A percentile compares a stretch with the other conserved stretches of the same genome.
These are phyloP conservation scores for Tetrahymena borealis DNA, from an alignment of 73 alveolate species.

Conservation along the genomic window DNA sequence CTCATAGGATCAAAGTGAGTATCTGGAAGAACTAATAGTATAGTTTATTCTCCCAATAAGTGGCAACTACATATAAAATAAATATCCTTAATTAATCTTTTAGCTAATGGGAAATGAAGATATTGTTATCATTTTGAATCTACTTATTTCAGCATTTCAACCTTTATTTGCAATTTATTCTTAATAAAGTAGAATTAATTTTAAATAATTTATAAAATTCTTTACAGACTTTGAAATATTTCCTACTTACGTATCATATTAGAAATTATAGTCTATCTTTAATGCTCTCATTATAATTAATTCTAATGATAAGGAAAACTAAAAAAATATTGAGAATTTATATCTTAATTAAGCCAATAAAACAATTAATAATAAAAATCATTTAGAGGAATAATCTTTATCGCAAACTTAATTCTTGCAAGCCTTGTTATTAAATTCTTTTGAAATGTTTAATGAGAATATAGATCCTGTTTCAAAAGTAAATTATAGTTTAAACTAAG, in stretches of 20 bases:
- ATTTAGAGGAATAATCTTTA: neutral
- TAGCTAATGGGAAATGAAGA: neutral
- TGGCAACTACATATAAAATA: neutral
- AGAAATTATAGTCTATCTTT: neutral
- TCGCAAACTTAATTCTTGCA: neutral
- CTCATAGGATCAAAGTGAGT: neutral
- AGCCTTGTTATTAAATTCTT: neutral
- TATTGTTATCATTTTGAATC: neutral
- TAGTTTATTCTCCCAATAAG: neutral
- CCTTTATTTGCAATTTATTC: neutral
- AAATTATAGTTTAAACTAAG: too few species aligned
- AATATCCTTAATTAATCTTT: neutral
- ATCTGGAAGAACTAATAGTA: neutral
- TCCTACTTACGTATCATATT: neutral
- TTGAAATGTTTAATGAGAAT: neutral
- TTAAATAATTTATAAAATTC: neutral
- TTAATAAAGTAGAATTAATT: neutral
- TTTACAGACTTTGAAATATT: neutral
- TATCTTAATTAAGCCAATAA: neutral
- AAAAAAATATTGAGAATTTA: neutral
- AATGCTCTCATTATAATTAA: neutral
- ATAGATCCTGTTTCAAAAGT: neutral
- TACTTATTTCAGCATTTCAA: neutral
- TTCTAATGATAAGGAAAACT: neutral
- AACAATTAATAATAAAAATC: neutral